phyloP scores from a whole-genome alignment of 805 yeast genomes.

The Metschnikowia proteae region DNA sequence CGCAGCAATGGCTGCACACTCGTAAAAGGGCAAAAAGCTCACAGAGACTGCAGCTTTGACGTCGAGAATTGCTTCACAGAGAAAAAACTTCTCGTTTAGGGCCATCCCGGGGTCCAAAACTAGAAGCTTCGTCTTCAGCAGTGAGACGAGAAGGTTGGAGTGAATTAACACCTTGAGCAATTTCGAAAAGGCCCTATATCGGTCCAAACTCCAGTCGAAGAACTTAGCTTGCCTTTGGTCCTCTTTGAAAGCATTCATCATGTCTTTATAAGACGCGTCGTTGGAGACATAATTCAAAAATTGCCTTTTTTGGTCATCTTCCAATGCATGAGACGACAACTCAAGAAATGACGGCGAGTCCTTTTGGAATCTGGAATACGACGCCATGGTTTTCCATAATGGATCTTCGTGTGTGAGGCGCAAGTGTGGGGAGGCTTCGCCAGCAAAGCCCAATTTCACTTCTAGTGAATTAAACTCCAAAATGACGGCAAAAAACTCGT shows the following conservation, averaged over 20 bases:
- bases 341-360: slow-evolving; percentile 11
- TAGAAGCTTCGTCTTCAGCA: slow-evolving; percentile 12
- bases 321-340: slow-evolving; percentile 12
- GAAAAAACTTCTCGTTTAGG: slow-evolving; percentile 7
- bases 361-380: not conserved
- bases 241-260: slow-evolving; percentile 2
- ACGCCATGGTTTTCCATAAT: slow-evolving; percentile 11
- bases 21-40: slow-evolving; percentile 13
- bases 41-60: slow-evolving; percentile 8
- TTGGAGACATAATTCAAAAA: not conserved
- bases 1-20: slow-evolving; percentile 13
- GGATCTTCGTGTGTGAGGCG: slow-evolving; percentile 3
- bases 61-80: slow-evolving; percentile 11
- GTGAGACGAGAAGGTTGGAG: slow-evolving; percentile 13
- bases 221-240: slow-evolving; percentile 6
- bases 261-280: not conserved
- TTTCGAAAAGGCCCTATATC: slow-evolving; percentile 8
- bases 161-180: slow-evolving; percentile 9
- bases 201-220: slow-evolving; percentile 14
- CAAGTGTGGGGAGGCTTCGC: slow-evolving; percentile 13
- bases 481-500: slow-evolving; percentile 19
- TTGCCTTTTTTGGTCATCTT: not conserved
- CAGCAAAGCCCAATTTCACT: slow-evolving; percentile 16
- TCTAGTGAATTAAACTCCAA: slow-evolving; percentile 13
- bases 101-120: slow-evolving; percentile 12